Conservation (phyloP, 208 protist genomes). For the Leishmania braziliensis region DNA sequence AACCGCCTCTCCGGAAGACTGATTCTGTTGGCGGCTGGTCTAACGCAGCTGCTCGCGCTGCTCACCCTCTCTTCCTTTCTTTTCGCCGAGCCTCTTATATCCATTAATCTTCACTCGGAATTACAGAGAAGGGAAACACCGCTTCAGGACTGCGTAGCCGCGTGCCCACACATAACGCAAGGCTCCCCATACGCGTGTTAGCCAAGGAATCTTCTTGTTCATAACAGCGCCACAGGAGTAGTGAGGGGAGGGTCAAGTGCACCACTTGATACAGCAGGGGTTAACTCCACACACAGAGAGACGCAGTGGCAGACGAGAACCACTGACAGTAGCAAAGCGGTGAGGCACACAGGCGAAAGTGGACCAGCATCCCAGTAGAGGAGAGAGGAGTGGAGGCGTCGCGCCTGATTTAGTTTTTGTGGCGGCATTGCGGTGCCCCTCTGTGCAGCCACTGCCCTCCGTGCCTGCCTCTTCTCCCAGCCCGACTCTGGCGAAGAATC, state of each 20-base stretch:
- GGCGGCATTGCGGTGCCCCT: background rate
- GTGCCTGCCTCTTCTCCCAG: background rate
- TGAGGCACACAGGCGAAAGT: background rate
- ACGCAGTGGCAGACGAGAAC: background rate
- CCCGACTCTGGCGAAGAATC: background rate
- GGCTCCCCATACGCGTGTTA: background rate
- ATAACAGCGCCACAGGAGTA: background rate
- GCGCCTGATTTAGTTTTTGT: background rate
- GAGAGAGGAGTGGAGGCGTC: background rate
- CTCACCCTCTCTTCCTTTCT: background rate
- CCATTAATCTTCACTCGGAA: constrained; percentile 3
- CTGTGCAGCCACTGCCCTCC: background rate
- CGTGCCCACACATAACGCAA: background rate
- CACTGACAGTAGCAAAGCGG: background rate
- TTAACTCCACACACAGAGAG: background rate
- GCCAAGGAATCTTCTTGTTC: background rate
- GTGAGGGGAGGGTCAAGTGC: background rate
- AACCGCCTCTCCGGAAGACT: background rate
- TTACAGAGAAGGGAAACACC: background rate
- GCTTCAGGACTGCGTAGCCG: background rate
- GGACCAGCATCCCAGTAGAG: background rate
- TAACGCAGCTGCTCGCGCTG: background rate
- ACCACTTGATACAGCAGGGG: background rate
- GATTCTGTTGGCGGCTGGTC: background rate
- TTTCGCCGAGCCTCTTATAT: background rate